These are phyloP conservation scores for Berberis thunbergii DNA, from an alignment of 164 flowering plant species.

Conservation along the genomic window DNA sequence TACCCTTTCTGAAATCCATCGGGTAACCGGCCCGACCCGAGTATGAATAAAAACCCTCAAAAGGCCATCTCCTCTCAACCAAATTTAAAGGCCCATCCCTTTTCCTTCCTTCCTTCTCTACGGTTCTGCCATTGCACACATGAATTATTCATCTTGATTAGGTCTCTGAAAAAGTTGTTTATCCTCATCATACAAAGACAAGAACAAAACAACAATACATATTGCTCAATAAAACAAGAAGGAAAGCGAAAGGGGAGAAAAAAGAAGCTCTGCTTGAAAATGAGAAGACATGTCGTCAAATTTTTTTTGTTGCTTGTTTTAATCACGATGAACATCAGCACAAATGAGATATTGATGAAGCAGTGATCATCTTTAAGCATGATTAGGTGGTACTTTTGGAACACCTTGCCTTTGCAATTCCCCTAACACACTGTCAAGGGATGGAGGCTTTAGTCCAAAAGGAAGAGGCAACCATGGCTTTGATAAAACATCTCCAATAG, in stretches of 20 bases:
- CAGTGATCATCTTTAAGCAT: conserved; percentile 15
- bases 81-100: too few relatives aligned
- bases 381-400: conserved; percentile 56
- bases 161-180: not conserved
- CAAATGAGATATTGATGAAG: not conserved
- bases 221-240: not conserved
- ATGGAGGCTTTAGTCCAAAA: conserved; percentile 87
- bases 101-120: too few relatives aligned
- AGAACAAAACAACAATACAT: not conserved
- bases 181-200: conserved; percentile 1
- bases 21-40: too few relatives aligned
- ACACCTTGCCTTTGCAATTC: conserved; percentile 81
- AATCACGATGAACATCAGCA: not conserved
- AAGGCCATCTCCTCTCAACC: too few relatives aligned
- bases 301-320: conserved; percentile 7
- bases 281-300: conserved; percentile 33
- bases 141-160: not conserved
- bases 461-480: conserved; percentile 96
- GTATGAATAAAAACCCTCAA: too few relatives aligned
- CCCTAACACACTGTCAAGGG: conserved; percentile 60
- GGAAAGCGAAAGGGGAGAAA: not conserved
- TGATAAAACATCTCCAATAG: conserved; percentile 70
- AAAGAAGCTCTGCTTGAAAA: not conserved
- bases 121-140: not conserved
- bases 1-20: too few relatives aligned